Conservation (phyloP, 2,329 filamentous ascomycete species). For the Sporothrix pseudoabietina region DNA sequence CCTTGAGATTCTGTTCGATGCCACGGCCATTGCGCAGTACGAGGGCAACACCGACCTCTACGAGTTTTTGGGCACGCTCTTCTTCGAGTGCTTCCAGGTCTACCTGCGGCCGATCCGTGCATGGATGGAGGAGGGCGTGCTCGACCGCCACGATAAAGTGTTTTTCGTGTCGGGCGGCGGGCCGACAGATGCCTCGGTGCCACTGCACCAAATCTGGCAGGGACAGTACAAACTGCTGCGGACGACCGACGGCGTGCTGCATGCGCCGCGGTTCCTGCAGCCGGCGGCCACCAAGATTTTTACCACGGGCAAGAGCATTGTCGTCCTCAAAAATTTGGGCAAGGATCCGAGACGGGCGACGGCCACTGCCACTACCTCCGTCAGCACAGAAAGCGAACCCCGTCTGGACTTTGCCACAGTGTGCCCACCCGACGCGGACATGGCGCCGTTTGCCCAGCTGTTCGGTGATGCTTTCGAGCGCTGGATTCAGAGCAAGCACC, state of each 20-base stretch:
- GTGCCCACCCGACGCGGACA: constrained; percentile 49
- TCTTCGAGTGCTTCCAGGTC: constrained; percentile 78
- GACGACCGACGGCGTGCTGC: constrained; percentile 60
- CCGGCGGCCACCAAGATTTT: constrained; percentile 73
- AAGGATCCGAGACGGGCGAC: constrained; percentile 47
- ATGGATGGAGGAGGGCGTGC: constrained; percentile 82
- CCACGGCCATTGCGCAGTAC: constrained; percentile 69
- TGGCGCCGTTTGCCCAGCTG: constrained; percentile 73
- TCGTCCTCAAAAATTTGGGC: constrained; percentile 75
- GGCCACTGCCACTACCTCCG: constrained; percentile 33
- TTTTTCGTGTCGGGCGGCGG: constrained; percentile 71
- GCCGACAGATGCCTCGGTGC: constrained; percentile 48
- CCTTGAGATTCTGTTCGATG: constrained; percentile 75
- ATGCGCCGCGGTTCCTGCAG: constrained; percentile 74
- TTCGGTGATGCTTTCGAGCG: constrained; percentile 70
- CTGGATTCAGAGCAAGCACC: constrained; percentile 78
- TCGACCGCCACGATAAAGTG: constrained; percentile 64
- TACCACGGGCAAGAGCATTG: constrained; percentile 82
- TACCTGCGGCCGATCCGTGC: constrained; percentile 77
- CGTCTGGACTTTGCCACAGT: constrained; percentile 60
- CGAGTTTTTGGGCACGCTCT: constrained; percentile 65
- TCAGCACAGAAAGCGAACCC: constrained; percentile 43
- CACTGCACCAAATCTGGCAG: constrained; percentile 72
- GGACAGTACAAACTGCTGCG: constrained; percentile 69
- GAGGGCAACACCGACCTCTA: constrained; percentile 65